Evolutionary conservation across 176 grass and related monocot genomes (phyloP), one percentile per base, ranked within the genome.

Genomic region (Raddia guianensis): DNA sequence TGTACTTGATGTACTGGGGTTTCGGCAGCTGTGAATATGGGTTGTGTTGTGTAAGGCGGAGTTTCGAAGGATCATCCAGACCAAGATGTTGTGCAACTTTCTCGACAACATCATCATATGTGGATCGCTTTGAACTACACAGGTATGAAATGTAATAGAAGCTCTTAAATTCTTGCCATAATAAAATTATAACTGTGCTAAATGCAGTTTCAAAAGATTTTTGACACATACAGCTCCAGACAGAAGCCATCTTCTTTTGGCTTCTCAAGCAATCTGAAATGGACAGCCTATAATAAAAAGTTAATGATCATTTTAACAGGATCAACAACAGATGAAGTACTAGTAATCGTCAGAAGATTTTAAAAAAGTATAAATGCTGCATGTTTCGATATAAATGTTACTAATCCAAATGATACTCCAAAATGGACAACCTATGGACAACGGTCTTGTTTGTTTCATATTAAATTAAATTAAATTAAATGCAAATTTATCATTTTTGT

Each of bases 71-170:
- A 51, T 94, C 89, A 19, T 91, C 81, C 21, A 94, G 56, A 73
- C 81, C 74, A 83, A 94, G 86, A 72, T 91, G 83, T 47, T 53
- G 84, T 42, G 89, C 92, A 89, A 91, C 81, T 78, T 86, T 94
- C 61, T 94, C 89, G 34, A 89, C 89, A 37, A 94, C 92, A 91
- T 94, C 92, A 91, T 91, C 92, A 79, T 94, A 94, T 7, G 92
- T 94, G 21, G 64, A 89, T 34, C 87, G 43, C 72, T 87, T 94
- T 70, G 89, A 94, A 63, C 92, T 94, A 80, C 55, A 78, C 21
- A 70, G 58, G 27, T 40, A 55, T 54, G 7, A 80, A 89, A 77
- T 50, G 21, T 34, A 67, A 48, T 75, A 59, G 7, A 60, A 27
- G 47, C 77, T 73, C 82, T n/a, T 58, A 13, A 60, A 45, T 2